phyloP scores from a whole-genome alignment of 495 filamentous ascomycete species.

The Mytilinidion resinicola region DNA sequence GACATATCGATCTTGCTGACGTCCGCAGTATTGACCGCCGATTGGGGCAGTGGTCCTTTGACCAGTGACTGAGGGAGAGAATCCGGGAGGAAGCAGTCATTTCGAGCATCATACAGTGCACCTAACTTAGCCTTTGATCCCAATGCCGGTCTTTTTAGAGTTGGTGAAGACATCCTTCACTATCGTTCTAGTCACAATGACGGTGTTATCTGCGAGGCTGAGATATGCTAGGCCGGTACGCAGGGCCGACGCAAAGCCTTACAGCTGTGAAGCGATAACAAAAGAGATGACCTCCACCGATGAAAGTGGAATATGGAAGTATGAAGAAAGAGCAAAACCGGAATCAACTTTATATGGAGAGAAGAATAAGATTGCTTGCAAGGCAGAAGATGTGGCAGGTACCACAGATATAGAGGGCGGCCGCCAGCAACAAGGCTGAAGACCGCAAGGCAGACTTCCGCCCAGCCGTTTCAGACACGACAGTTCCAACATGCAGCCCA shows the following conservation, averaged over 20 bases:
- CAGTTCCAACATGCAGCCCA: too few species aligned
- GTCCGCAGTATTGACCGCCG: not conserved
- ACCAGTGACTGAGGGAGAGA: not conserved
- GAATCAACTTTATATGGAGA: not conserved
- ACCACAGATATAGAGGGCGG: not conserved
- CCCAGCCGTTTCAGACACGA: not conserved
- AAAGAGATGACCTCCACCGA: not conserved
- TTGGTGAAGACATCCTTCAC: not conserved
- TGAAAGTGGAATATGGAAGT: not conserved
- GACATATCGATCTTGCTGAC: not conserved
- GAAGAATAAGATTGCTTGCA: not conserved
- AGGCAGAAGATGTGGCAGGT: not conserved
- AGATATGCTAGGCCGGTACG: too few species aligned
- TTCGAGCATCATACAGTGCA: not conserved
- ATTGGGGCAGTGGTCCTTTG: not conserved
- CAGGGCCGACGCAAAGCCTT: too few species aligned
- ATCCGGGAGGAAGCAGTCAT: not conserved
- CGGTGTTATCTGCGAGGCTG: not conserved
- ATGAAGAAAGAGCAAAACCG: too few species aligned
- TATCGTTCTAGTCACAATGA: not conserved
- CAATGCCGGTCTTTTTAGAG: not conserved
- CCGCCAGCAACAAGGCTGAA: not conserved
- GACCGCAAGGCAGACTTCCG: not conserved
- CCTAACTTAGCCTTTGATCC: not conserved
- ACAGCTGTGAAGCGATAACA: too few species aligned